Percentiles rank a stretch among this genome's conserved stretches.
phyloP scores from a whole-genome alignment of 2,329 filamentous ascomycete species.

The Herpotrichia juniperi region DNA sequence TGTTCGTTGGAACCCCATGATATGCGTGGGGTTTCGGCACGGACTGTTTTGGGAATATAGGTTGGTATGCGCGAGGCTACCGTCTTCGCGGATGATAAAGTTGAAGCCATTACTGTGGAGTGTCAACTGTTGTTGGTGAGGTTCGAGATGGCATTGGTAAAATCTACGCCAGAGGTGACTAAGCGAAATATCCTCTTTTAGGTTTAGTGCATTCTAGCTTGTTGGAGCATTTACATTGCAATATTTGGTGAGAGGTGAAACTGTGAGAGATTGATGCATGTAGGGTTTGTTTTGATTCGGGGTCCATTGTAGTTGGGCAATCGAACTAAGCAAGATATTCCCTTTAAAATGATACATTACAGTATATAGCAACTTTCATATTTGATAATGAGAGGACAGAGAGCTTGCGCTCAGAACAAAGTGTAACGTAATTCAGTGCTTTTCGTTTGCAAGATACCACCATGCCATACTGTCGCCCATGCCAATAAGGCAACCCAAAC shows the following conservation, averaged over 20 bases:
- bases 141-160: conserved; percentile 17
- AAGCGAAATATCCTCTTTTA: conserved; percentile 15
- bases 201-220: not conserved
- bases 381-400: too few species aligned
- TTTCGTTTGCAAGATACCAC: conserved; percentile 14
- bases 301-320: too few species aligned
- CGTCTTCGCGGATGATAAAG: conserved; percentile 66
- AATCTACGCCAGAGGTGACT: conserved; percentile 29
- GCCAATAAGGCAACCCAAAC: conserved; percentile 37
- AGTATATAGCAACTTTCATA: too few species aligned
- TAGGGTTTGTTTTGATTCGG: too few species aligned
- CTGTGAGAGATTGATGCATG: too few species aligned
- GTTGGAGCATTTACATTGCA: not conserved
- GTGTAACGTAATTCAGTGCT: not conserved
- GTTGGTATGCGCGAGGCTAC: conserved; percentile 13
- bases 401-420: not conserved
- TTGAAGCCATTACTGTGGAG: conserved; percentile 60
- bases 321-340: too few species aligned
- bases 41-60: not conserved
- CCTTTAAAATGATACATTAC: too few species aligned
- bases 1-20: not conserved
- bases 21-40: not conserved
- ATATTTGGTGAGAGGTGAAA: too few species aligned
- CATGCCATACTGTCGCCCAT: conserved; percentile 29
- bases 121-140: conserved; percentile 4